Evolutionary conservation across 352 stramenopile species (phyloP), one percentile per base, ranked within the genome.

Genomic region (Peronospora belbahrii): DNA sequence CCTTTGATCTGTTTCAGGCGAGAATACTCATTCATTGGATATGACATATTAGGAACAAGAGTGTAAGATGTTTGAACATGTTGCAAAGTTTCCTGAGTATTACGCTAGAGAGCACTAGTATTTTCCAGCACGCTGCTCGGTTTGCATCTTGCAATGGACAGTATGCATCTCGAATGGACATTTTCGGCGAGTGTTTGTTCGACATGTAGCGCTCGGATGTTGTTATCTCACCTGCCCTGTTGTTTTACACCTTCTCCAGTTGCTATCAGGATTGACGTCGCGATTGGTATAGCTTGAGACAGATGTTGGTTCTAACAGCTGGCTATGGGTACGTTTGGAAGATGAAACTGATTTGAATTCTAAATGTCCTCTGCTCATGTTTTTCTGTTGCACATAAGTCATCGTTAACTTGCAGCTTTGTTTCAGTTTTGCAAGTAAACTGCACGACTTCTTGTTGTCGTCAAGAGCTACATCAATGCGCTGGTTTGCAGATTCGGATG

Each of bases 81-180:
- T 97, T 0, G 72, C 78, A 37, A 97, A 97, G 65, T 97, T 97
- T 68, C 92, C 90, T 44, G 83, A 96, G 18, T 70, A 92, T 52
- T 97, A 97, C 59, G 25, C 70, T n/a, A n/a, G 42, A 22, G 52
- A 65, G 33, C 52, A 70, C 17, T 74, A 58, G 36, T n/a, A n/a
- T n/a, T n/a, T n/a, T n/a, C n/a, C n/a, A 27, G 23, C 7, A 27
- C 23, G 23, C 7, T 27, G 23, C 23, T 56, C 48, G n/a, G 18
- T n/a, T 6, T 19, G 3, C 9, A n/a, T 30, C 27, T 44, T 54
- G 13, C 24, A 19, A 9, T 11, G 17, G 9, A 5, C 6, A 23
- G 3, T 47, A 20, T 23, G 40, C 10, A 18, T n/a, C n/a, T n/a
- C n/a, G n/a, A n/a, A n/a, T n/a, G n/a, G n/a, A n/a, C n/a, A n/a